phyloP scores from a whole-genome alignment of 371 early-diverging fungal genomes.

The Actinomortierella wolfii region DNA sequence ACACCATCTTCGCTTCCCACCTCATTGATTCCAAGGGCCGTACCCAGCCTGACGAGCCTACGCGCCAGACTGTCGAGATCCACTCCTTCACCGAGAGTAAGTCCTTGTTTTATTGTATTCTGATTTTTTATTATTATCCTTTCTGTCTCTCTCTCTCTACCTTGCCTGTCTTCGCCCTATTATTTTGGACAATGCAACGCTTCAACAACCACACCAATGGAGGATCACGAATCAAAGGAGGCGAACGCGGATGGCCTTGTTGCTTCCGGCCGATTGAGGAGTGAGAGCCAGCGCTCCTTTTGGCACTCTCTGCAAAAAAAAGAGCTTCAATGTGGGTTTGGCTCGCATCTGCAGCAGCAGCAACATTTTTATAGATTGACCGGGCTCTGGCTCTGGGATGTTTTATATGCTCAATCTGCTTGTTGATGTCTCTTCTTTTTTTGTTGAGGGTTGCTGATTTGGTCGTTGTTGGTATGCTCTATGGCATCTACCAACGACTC shows the following conservation, averaged over 20 bases:
- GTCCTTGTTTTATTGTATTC: conserved; percentile 6
- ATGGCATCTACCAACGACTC: too few relatives aligned
- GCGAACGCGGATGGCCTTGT: not conserved
- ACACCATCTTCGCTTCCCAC: conserved; percentile 90
- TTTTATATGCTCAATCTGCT: too few relatives aligned
- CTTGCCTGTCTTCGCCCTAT: not conserved
- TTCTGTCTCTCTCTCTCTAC: not conserved
- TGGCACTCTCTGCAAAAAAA: not conserved
- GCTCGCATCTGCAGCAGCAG: too few relatives aligned
- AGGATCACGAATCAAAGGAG: not conserved
- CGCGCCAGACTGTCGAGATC: conserved; percentile 86
- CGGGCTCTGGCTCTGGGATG: too few relatives aligned
- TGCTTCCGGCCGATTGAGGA: not conserved
- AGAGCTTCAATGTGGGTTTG: too few relatives aligned
- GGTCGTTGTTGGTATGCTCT: too few relatives aligned
- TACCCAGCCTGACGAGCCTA: conserved; percentile 71
- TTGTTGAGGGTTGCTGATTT: too few relatives aligned
- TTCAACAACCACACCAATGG: not conserved
- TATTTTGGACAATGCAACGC: not conserved
- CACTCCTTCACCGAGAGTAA: conserved; percentile 80
- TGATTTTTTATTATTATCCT: not conserved
- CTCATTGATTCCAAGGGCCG: conserved; percentile 86
- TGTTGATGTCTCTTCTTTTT: too few relatives aligned
- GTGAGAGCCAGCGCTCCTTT: not conserved
- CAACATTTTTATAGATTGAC: too few relatives aligned